phyloP scores from a whole-genome alignment of 352 stramenopile species.

The Phytophthora lateralis region DNA sequence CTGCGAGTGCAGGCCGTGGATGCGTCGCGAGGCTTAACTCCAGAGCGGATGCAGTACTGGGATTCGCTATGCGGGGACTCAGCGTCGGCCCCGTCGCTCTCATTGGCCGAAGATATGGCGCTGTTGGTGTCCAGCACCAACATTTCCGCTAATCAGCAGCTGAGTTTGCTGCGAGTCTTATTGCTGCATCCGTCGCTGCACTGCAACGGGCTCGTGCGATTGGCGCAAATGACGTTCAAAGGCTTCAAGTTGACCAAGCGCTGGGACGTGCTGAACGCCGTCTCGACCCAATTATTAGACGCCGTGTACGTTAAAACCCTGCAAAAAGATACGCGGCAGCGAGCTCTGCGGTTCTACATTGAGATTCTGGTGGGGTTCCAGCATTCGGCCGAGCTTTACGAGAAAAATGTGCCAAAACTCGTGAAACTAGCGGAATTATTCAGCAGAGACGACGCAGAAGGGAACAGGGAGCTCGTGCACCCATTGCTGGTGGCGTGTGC shows the following conservation, averaged over 20 bases:
- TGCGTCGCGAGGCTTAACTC: conserved; percentile 28
- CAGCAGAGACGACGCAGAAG: conserved; percentile 34
- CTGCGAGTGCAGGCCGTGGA: conserved; percentile 12
- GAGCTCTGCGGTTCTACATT: conserved; percentile 55
- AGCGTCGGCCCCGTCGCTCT: conserved; percentile 14
- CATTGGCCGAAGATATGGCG: conserved; percentile 54
- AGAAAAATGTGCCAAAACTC: conserved; percentile 49
- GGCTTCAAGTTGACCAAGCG: conserved; percentile 78
- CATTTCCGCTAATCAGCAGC: conserved; percentile 36
- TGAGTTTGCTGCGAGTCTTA: conserved; percentile 43
- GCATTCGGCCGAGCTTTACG: conserved; percentile 69
- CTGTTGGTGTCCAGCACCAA: conserved; percentile 67
- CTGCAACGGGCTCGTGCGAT: conserved; percentile 47
- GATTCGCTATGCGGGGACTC: conserved; percentile 40
- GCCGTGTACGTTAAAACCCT: conserved; percentile 46
- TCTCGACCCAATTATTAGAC: conserved; percentile 48
- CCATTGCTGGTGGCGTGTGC: conserved; percentile 47
- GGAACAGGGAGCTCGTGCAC: conserved; percentile 29
- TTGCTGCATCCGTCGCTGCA: conserved; percentile 44
- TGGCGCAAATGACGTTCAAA: conserved; percentile 63
- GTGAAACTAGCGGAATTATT: conserved; percentile 49
- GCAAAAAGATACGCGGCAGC: conserved; percentile 19
- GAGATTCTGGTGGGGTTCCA: conserved; percentile 80
- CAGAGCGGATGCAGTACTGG: conserved; percentile 65
- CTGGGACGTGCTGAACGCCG: conserved; percentile 60